Base-by-base conservation (phyloP, 192 early-diverging fungal species). In the Coemansia sp. region DNA sequence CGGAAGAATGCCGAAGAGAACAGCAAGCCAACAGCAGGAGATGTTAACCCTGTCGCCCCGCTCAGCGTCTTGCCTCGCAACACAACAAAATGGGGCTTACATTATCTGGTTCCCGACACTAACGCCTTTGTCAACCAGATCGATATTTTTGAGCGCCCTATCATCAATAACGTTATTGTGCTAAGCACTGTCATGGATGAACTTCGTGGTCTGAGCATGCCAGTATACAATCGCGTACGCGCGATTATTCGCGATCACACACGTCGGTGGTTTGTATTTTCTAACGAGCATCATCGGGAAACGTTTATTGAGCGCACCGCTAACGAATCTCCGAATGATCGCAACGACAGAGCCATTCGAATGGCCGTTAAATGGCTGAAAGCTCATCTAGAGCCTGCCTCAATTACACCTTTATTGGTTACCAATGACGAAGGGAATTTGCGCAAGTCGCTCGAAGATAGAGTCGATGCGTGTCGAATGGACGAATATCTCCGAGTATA, bases 291-390 rank as follows among this genome's bases (percentile, higher is more conserved):
- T 67, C 89, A 93, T 73, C 73, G 89, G 8, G 93, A 93, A 19
- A 94, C 93, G 3, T 97, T 89, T 84, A 85, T 94, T 25, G 92
- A 97, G 50, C 85, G 86, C 34, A 62, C 83, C 8, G 79, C 89
- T 38, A 88, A 85, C 49, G 97, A 99, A 76, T 85, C 90, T 0
- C 89, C 91, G 9, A 99, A 99, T 62, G 97, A 99, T 65, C 85
- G 93, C 58, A 99, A 99, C 58, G 97, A 99, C 63, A 64, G 95
- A 68, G 94, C 94, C 2, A 99, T 99, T 65, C 89, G 97, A 6
- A 82, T 82, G 2, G 93, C 94, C 0, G 85, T 84, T 0, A 82
- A 85, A 47, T 99, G 97, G 97, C 97, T 97, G 65, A 54, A 44
- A 0, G 81, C 75, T 5, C 97, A 99, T 71, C 61, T 94, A 34